These are phyloP conservation scores for Byssochlamys sp. DNA, from an alignment of 2,329 filamentous ascomycete species.

Conservation along the genomic window DNA sequence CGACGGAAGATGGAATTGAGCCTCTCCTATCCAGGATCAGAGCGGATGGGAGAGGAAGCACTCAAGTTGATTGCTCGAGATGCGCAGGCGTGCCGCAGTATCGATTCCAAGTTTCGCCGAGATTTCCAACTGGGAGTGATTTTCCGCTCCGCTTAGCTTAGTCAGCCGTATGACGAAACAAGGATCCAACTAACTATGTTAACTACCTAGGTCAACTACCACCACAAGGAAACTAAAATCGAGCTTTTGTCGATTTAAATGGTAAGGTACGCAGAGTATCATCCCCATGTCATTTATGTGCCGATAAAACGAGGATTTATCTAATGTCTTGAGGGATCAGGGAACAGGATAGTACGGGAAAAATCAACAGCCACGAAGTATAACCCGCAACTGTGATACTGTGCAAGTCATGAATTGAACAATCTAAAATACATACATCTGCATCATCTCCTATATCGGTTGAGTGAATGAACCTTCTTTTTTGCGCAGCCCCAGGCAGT, in stretches of 20 bases:
- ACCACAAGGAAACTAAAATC: too few species aligned
- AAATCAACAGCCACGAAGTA: too few species aligned
- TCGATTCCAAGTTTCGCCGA: conserved; percentile 7
- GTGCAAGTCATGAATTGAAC: neutral
- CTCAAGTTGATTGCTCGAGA: neutral
- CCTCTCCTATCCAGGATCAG: neutral
- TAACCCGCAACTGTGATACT: too few species aligned
- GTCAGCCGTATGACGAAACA: conserved; percentile 7
- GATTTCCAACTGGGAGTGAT: conserved; percentile 8
- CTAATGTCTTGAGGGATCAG: too few species aligned
- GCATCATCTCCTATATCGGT: neutral
- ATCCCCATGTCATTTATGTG: too few species aligned
- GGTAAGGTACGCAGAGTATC: too few species aligned
- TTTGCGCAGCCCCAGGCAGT: neutral
- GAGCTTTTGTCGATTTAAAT: too few species aligned
- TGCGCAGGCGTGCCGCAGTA: neutral
- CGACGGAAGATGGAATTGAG: neutral
- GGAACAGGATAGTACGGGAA: too few species aligned
- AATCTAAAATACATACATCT: neutral
- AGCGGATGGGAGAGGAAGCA: neutral
- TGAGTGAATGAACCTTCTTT: neutral
- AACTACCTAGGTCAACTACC: neutral
- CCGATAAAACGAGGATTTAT: too few species aligned
- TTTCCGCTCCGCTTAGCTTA: conserved; percentile 16
- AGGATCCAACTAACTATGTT: neutral